phyloP scores from a whole-genome alignment of 495 filamentous ascomycete genomes.

The Lichenothelia convexa region DNA sequence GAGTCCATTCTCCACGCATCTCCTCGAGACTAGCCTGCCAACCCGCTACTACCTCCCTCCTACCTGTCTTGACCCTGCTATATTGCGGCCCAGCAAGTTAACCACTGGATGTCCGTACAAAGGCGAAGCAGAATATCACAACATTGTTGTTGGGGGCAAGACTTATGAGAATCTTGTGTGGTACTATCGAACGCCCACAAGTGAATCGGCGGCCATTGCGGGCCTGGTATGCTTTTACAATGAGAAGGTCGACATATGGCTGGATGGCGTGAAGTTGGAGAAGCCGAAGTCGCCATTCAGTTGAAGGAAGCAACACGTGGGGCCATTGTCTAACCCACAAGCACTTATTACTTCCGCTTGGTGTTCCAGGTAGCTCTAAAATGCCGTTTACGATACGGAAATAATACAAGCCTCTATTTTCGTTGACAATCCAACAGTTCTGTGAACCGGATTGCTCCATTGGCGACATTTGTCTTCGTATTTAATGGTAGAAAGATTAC shows the following conservation, averaged over 20 bases:
- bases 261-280: slow-evolving; percentile 33
- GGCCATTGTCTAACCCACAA: too few species aligned
- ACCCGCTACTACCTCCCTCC: slow-evolving; percentile 33
- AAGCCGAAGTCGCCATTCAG: slow-evolving; percentile 6
- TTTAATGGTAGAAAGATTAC: too few species aligned
- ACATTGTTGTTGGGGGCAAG: slow-evolving; percentile 23
- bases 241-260: slow-evolving; percentile 37
- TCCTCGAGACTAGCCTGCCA: slow-evolving; percentile 33
- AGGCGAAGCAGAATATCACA: slow-evolving; percentile 35
- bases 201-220: slow-evolving; percentile 28
- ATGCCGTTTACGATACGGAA: too few species aligned
- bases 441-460: too few species aligned
- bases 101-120: slow-evolving; percentile 37
- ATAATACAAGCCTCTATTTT: too few species aligned
- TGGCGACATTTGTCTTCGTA: too few species aligned
- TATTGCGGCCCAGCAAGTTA: slow-evolving; percentile 25
- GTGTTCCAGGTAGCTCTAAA: too few species aligned
- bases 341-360: too few species aligned
- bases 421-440: too few species aligned
- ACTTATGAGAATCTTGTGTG: slow-evolving; percentile 31
- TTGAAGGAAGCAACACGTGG: too few species aligned
- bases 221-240: slow-evolving; percentile 39
- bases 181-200: slow-evolving; percentile 34
- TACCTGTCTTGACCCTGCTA: slow-evolving; percentile 22
- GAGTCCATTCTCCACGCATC: slow-evolving; percentile 19